phyloP scores from a whole-genome alignment of 1,284 basidiomycete genomes.

The Ustilago tritici region DNA sequence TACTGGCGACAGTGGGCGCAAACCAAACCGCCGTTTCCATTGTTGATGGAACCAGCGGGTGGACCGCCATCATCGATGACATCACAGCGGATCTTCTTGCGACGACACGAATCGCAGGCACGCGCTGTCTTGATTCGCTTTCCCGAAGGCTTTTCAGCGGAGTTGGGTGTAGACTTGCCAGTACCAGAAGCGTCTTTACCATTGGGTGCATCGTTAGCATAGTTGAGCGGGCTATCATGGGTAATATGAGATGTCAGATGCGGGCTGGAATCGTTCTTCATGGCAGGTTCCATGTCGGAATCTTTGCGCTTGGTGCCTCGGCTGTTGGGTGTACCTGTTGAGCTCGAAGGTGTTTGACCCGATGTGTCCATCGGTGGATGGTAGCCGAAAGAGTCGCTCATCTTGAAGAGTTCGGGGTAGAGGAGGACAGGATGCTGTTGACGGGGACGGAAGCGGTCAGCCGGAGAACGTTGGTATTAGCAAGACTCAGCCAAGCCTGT shows the following conservation, averaged over 20 bases:
- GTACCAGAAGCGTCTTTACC: slow-evolving; percentile 22
- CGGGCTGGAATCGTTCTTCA: slow-evolving; percentile 33
- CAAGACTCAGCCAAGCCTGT: neutral
- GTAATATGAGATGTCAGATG: slow-evolving; percentile 3
- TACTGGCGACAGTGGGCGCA: slow-evolving; percentile 61
- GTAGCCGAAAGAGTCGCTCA: slow-evolving; percentile 18
- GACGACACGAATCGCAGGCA: slow-evolving; percentile 89
- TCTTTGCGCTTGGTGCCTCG: slow-evolving; percentile 41
- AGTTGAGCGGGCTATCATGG: slow-evolving; percentile 32
- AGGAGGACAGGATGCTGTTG: neutral
- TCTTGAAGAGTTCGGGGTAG: neutral
- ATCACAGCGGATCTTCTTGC: slow-evolving; percentile 85
- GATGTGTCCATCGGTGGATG: slow-evolving; percentile 12
- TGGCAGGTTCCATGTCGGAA: slow-evolving; percentile 28
- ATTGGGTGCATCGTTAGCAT: slow-evolving; percentile 23
- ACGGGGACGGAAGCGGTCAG: neutral
- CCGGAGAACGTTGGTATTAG: too few relatives aligned
- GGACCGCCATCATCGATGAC: slow-evolving; percentile 66
- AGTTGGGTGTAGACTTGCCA: slow-evolving; percentile 19
- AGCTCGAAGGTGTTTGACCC: slow-evolving; percentile 30
- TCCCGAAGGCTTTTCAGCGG: slow-evolving; percentile 44
- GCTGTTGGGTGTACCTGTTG: slow-evolving; percentile 38
- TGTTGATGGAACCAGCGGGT: slow-evolving; percentile 49
- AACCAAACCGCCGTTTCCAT: slow-evolving; percentile 57
- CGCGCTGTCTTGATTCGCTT: slow-evolving; percentile 90